Evolutionary conservation across 495 filamentous ascomycete species (phyloP), one percentile per base, ranked within the genome.

Genomic region (Haplographium delicatum): DNA sequence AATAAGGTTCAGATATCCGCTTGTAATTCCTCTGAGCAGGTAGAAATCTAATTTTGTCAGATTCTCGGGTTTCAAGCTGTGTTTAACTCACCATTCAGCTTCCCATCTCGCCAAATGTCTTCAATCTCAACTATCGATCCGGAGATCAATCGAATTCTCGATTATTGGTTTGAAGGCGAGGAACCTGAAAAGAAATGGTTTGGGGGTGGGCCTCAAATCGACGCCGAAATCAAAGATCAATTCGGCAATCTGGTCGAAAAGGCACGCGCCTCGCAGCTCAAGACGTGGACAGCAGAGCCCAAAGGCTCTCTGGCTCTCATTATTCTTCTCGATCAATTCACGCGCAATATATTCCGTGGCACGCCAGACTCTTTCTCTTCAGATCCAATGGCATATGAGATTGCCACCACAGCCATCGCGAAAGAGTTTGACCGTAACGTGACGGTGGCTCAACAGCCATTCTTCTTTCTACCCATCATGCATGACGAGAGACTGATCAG

Each of bases 381-480:
- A 9, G 71, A 72, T 40, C 19, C 49, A 2, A 60, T 66, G 27
- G 69, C 67, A 0, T 18, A 64, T 0, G 47, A 57, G 2, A 53
- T 66, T 5, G 51, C 62, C 16, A 55, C 55, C 1, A 53, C 43
- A 38, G 67, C 54, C 0, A 58, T 70, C 3, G 61, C 61, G 0
- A 53, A 60, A 19, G 60, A 54, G 0, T 66, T 60, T 44, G 65
- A 70, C 53, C 53, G 53, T n/a, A 18, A 56, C 8, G 44, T 70
- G 6, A 39, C 57, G 0, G 20, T 16, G 5, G 50, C 60, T 9
- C 61, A 66, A 31, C 57, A 57, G 47, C 44, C 58, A 7, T 69
- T 66, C 38, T 59, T 72, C 41, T 70, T 70, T 47, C 48, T 65
- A 7, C 65, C 66, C 0, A 59, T 72, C 16, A 65, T 62, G 51